Evolutionary conservation across 2,329 filamentous ascomycete species (phyloP).

Genomic region (Lasiodiplodia theobromae): DNA sequence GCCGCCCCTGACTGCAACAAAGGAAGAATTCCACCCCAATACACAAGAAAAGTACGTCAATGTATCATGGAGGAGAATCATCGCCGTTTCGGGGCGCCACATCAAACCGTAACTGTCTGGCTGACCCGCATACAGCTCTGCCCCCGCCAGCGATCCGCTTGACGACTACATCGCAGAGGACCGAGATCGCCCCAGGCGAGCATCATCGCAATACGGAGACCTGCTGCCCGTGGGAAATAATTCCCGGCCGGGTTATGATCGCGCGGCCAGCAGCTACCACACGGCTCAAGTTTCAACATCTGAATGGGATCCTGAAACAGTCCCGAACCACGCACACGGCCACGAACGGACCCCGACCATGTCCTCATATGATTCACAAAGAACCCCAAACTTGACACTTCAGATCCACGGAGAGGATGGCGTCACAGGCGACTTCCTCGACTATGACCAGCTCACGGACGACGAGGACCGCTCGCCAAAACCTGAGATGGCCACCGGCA

Average conservation of each 20-base stretch:
- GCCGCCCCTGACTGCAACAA: constrained; percentile 37
- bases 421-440: constrained; percentile 46
- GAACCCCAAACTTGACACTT: constrained; percentile 42
- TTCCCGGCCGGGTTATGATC: constrained; percentile 44
- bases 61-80: background rate
- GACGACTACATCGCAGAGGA: constrained; percentile 33
- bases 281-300: constrained; percentile 39
- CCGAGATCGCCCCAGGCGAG: constrained; percentile 32
- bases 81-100: constrained; percentile 6
- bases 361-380: constrained; percentile 42
- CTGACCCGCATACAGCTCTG: constrained; percentile 28
- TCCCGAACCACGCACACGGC: constrained; percentile 34
- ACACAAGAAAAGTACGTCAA: constrained; percentile 49
- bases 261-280: constrained; percentile 44
- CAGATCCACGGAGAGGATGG: constrained; percentile 41
- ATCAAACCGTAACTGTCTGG: constrained; percentile 11
- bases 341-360: constrained; percentile 47
- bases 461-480: constrained; percentile 32
- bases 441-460: constrained; percentile 42
- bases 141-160: constrained; percentile 38
- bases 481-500: constrained; percentile 45
- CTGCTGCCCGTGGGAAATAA: constrained; percentile 31
- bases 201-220: constrained; percentile 27
- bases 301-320: constrained; percentile 37
- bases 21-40: constrained; percentile 40